A percentile compares a stretch with the other conserved stretches of the same genome.
These are phyloP conservation scores for Pichia heedii DNA, from an alignment of 805 yeast species.

Conservation along the genomic window DNA sequence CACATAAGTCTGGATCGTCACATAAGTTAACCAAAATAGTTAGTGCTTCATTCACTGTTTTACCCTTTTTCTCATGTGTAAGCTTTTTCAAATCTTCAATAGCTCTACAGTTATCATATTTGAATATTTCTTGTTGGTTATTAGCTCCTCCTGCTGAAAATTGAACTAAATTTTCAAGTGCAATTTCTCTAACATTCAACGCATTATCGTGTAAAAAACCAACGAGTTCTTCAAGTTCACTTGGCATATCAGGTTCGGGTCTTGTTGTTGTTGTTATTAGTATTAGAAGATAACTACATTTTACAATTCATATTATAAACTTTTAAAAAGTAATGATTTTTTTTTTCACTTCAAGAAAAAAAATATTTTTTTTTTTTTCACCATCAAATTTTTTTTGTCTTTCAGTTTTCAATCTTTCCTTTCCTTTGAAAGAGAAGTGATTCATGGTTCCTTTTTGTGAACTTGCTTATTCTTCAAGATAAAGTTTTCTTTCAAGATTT, in stretches of 20 bases:
- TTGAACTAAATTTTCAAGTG: conserved; percentile 76
- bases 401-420: not conserved
- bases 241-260: conserved; percentile 9
- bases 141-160: conserved; percentile 57
- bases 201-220: conserved; percentile 75
- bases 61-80: conserved; percentile 43
- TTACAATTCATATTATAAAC: too few species aligned
- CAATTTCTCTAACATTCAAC: conserved; percentile 72
- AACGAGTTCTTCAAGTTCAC: conserved; percentile 39
- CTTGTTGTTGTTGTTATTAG: too few species aligned
- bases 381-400: too few species aligned
- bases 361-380: not conserved
- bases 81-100: conserved; percentile 61
- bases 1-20: conserved; percentile 57
- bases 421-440: too few species aligned
- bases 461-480: conserved; percentile 26
- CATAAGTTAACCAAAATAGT: conserved; percentile 80
- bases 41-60: conserved; percentile 54
- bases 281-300: too few species aligned
- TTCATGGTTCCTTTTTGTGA: conserved; percentile 10
- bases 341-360: too few species aligned
- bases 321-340: too few species aligned
- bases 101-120: conserved; percentile 60
- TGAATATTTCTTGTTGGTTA: conserved; percentile 55
- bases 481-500: conserved; percentile 22